Base-by-base conservation (phyloP, 73 alveolate genomes). In the Paramecium pentaurelia region DNA sequence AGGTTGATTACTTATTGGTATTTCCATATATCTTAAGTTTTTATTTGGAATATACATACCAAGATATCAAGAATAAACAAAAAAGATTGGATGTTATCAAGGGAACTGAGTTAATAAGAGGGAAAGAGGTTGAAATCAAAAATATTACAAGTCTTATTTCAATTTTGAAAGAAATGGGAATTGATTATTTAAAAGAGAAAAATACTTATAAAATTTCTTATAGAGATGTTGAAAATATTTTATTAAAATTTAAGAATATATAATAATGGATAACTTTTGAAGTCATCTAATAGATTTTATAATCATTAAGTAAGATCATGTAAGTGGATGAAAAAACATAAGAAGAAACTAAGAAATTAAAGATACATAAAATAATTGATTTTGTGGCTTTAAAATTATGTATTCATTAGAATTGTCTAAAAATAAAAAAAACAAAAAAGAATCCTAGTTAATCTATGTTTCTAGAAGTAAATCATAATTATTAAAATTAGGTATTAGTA, bases 251-350 rank as follows among this genome's bases (percentile, higher is more conserved):
- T 75, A 75, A 75, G 68, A 75, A 75, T 75, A 75, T 75, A 1
- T 75, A 75, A 40, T n/a, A 75, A 75, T 75, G 88, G 88, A 75
- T 75, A 3, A 75, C 88, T 12, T 75, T 75, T 37, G 88, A 75
- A 4, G 49, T 75, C 8, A 75, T 75, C n/a, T 34, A 8, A 36
- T 37, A 40, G 60, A 75, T 75, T 14, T 37, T 75, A 38, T 16
- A 27, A 22, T 75, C 42, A 37, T 75, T 75, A 40, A 45, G 38
- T 34, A 75, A 75, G 40, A 1, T 37, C 11, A 75, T 75, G 88
- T 11, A 34, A 6, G 60, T 75, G n/a, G 88, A 75, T 75, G 64
- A 30, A 40, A 34, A 40, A 36, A 75, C 88, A 34, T 6, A 37
- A 14, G 34, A 37, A 75, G 88, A 75, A 37, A 34, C 42, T 4